A percentile compares a stretch with the other conserved stretches of the same genome.
Conservation (phyloP, 139 green algal species). For the Micromonas commoda region DNA sequence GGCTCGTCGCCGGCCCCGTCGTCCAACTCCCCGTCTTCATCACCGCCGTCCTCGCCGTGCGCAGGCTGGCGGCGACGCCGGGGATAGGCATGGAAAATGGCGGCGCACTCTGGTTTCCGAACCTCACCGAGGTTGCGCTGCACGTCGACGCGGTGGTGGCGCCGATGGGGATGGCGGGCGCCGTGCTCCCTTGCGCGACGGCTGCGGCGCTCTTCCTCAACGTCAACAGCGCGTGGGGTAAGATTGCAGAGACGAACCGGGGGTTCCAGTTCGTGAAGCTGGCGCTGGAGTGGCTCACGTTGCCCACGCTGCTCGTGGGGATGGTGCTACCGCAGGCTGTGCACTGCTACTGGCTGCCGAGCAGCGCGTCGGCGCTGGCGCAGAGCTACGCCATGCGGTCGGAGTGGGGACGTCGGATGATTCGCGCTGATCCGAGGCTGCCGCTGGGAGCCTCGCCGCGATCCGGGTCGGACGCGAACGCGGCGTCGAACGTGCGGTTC, state of each 20-base stretch:
- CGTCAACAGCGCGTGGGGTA: not conserved
- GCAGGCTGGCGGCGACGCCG: not conserved
- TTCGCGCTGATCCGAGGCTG: not conserved
- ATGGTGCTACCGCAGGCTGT: slow-evolving; percentile 12
- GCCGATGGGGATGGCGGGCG: slow-evolving; percentile 10
- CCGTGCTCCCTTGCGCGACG: not conserved
- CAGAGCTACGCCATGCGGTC: not conserved
- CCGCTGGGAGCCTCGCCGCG: too few species aligned
- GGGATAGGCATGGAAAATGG: not conserved
- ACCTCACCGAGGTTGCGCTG: not conserved
- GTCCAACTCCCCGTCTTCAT: slow-evolving; percentile 5
- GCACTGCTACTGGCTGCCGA: slow-evolving; percentile 8
- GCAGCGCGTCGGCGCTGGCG: not conserved
- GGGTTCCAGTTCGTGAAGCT: slow-evolving; percentile 5
- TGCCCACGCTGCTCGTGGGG: slow-evolving; percentile 1
- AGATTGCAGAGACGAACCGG: not conserved
- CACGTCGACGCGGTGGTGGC: not conserved
- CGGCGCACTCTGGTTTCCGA: not conserved
- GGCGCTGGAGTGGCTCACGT: not conserved
- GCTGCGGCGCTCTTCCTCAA: slow-evolving; percentile 3
- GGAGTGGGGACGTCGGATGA: too few species aligned
- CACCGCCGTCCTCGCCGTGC: not conserved
- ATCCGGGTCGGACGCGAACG: too few species aligned
- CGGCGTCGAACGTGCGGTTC: not conserved
- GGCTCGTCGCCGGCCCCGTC: slow-evolving; percentile 3